phyloP scores from a whole-genome alignment of 192 early-diverging fungal genomes.

The Backusella sp. region DNA sequence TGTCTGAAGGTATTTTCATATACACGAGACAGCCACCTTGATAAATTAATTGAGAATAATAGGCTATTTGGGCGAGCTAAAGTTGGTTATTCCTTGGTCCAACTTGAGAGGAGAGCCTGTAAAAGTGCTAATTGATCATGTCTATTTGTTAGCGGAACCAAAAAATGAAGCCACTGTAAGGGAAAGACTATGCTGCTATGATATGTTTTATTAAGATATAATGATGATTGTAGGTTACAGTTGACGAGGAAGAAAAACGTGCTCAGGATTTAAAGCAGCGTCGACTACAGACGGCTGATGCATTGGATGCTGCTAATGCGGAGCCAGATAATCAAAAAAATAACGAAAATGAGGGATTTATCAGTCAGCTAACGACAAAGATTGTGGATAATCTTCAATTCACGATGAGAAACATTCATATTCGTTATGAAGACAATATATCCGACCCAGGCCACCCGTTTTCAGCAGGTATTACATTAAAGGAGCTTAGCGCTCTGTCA shows the following conservation, averaged over 20 bases:
- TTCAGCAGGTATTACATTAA: slow-evolving; percentile 74
- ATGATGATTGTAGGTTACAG: slow-evolving; percentile 13
- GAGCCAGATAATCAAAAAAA: slow-evolving; percentile 10
- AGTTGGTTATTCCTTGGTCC: slow-evolving; percentile 83
- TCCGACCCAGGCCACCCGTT: slow-evolving; percentile 69
- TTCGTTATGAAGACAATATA: slow-evolving; percentile 80
- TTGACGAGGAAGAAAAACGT: slow-evolving; percentile 66
- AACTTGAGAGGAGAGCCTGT: slow-evolving; percentile 86
- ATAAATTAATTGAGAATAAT: slow-evolving; percentile 8
- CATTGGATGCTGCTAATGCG: slow-evolving; percentile 30
- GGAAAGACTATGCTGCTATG: not conserved
- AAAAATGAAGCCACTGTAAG: slow-evolving; percentile 54
- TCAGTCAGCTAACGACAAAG: slow-evolving; percentile 74
- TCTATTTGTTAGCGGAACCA: slow-evolving; percentile 76
- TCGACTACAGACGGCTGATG: slow-evolving; percentile 61
- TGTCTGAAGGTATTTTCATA: slow-evolving; percentile 48
- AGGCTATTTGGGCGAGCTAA: slow-evolving; percentile 83
- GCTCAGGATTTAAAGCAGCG: slow-evolving; percentile 67
- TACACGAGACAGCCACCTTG: not conserved
- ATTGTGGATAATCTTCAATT: slow-evolving; percentile 89
- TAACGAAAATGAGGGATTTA: slow-evolving; percentile 57
- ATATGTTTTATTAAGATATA: not conserved
- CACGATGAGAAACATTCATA: slow-evolving; percentile 80
- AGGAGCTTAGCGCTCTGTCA: slow-evolving; percentile 79
- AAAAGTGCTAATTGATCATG: slow-evolving; percentile 69